Evolutionary conservation across 441 rosid genomes (phyloP).

Genomic region (Raphanus hybrid): DNA sequence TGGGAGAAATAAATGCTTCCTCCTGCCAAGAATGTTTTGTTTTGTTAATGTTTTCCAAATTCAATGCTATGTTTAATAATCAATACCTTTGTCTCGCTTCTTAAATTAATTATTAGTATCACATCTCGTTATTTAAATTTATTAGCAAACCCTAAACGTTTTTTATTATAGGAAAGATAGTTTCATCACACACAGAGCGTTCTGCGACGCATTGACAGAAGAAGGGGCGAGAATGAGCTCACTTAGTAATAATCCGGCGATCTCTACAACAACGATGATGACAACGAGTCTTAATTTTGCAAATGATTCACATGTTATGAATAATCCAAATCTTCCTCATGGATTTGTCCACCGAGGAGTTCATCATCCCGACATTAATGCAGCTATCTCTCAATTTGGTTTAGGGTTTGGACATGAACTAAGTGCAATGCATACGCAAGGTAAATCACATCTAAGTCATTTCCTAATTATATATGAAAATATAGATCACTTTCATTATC

Average conservation of each 20-base stretch:
- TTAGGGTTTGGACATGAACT: constrained; percentile 55
- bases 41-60: constrained; percentile 44
- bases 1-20: constrained; percentile 55
- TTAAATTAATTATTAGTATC: not conserved
- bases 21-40: constrained; percentile 39
- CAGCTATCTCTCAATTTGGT: constrained; percentile 54
- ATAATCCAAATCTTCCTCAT: constrained; percentile 50
- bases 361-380: constrained; percentile 52
- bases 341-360: constrained; percentile 54
- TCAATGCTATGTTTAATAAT: constrained; percentile 28
- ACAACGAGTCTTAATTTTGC: constrained; percentile 53
- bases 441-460: constrained; percentile 23
- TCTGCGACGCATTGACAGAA: constrained; percentile 54
- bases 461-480: not conserved
- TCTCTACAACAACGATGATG: constrained; percentile 39
- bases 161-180: constrained; percentile 58
- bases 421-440: constrained; percentile 46
- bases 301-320: constrained; percentile 43
- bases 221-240: constrained; percentile 73
- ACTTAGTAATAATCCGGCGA: constrained; percentile 48
- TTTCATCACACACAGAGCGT: constrained; percentile 41
- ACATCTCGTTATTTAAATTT: not conserved
- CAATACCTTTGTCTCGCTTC: constrained; percentile 18
- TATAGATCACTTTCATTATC: not conserved
- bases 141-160: constrained; percentile 41